Conservation (phyloP, 2,329 filamentous ascomycete genomes). For the Penicillium glabrum region DNA sequence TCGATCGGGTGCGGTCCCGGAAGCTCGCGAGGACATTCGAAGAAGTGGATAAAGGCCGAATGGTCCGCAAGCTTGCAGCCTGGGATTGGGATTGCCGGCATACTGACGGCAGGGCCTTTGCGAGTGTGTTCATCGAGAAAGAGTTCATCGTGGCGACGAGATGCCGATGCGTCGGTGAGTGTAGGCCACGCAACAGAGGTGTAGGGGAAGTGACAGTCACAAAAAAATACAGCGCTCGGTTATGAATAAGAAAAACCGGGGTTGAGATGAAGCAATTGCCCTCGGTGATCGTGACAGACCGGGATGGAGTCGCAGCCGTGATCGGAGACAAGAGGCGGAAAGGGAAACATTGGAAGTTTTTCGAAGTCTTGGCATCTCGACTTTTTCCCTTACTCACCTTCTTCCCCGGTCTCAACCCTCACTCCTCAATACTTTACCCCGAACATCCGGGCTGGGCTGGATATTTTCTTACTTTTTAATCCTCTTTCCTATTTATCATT, state of each 20-base stretch:
- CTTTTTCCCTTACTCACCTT: slow-evolving; percentile 35
- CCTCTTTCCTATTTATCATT: neutral
- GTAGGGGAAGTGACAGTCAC: neutral
- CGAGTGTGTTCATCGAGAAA: slow-evolving; percentile 31
- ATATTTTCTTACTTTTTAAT: slow-evolving; percentile 7
- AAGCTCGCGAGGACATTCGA: slow-evolving; percentile 18
- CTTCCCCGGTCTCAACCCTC: slow-evolving; percentile 28
- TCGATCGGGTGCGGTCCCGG: slow-evolving; percentile 20
- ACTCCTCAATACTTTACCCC: slow-evolving; percentile 24
- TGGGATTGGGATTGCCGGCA: slow-evolving; percentile 28
- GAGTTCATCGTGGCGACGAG: slow-evolving; percentile 31
- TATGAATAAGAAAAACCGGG: neutral
- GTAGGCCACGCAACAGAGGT: neutral
- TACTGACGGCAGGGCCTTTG: slow-evolving; percentile 33
- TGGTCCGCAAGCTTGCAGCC: slow-evolving; percentile 19
- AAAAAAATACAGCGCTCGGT: neutral
- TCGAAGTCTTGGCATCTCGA: slow-evolving; percentile 38
- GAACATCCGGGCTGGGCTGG: slow-evolving; percentile 25
- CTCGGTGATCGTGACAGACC: neutral
- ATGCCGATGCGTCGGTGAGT: slow-evolving; percentile 8
- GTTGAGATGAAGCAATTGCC: neutral
- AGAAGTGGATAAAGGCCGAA: slow-evolving; percentile 37
- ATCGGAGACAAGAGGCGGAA: slow-evolving; percentile 31
- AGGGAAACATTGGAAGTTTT: slow-evolving; percentile 35
- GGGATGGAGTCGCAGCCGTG: slow-evolving; percentile 15